phyloP scores from a whole-genome alignment of 176 grass and related monocot genomes.

The Cymbopogon citratus region DNA sequence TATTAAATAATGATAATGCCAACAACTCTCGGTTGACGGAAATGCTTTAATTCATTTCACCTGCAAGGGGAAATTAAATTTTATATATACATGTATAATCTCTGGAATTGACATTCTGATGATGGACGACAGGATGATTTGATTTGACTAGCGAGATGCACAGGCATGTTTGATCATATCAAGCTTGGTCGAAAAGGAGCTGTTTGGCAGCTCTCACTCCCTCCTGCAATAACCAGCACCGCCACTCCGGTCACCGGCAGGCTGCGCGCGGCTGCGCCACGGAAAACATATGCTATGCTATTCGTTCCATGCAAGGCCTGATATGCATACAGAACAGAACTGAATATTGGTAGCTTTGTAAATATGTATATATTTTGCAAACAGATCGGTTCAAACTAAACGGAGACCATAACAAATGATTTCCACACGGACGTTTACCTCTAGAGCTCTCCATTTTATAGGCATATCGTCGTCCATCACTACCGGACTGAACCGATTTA shows the following conservation, averaged over 20 bases:
- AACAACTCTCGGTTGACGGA: background rate
- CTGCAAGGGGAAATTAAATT: background rate
- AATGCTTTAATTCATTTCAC: background rate
- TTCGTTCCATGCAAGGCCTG: background rate
- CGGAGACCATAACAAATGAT: no score
- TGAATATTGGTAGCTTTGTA: no score
- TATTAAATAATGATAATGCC: background rate
- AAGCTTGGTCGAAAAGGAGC: background rate
- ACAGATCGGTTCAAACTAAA: no score
- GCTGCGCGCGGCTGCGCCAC: background rate
- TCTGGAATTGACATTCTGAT: background rate
- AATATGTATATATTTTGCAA: no score
- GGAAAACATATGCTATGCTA: background rate
- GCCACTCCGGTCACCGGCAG: background rate
- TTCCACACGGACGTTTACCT: no score
- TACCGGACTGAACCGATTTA: no score
- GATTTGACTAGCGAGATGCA: background rate
- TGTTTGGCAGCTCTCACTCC: slow-evolving; percentile 27
- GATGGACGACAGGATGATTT: background rate
- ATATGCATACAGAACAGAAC: no score
- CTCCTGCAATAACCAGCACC: background rate
- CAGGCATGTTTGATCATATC: background rate
- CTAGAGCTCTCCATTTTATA: no score
- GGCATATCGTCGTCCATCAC: no score
- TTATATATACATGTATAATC: background rate